These are phyloP conservation scores for Penicillium sp. DNA, from an alignment of 2,329 filamentous ascomycete genomes.

Conservation along the genomic window DNA sequence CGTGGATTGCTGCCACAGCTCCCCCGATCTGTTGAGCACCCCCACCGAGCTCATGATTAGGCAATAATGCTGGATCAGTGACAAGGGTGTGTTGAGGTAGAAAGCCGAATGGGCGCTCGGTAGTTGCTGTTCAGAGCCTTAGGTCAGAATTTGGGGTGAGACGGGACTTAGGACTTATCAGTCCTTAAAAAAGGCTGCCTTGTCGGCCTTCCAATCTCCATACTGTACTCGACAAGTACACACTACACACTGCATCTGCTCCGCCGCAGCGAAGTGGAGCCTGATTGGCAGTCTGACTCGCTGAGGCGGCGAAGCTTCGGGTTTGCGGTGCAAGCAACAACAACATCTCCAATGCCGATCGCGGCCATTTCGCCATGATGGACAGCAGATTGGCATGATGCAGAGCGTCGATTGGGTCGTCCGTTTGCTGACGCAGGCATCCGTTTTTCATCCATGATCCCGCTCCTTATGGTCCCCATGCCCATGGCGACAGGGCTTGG, in stretches of 20 bases:
- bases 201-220: neutral
- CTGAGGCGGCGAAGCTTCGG: neutral
- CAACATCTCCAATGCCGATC: neutral
- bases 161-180: neutral
- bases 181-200: neutral
- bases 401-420: neutral
- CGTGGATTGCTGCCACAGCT: slow-evolving; percentile 7
- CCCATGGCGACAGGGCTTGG: neutral
- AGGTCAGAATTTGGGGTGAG: neutral
- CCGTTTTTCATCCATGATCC: neutral
- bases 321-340: neutral
- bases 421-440: neutral
- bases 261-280: neutral
- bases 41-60: neutral
- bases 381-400: neutral
- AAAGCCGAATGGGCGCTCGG: neutral
- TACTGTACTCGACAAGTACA: too few species aligned
- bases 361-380: neutral
- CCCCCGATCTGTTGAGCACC: neutral
- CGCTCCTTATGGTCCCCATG: neutral
- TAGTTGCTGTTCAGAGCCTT: neutral
- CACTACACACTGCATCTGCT: neutral
- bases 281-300: neutral
- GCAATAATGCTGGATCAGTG: neutral
- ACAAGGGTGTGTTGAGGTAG: neutral